Base-by-base conservation (phyloP, 441 rosid species). In the Croton laevigatus region DNA sequence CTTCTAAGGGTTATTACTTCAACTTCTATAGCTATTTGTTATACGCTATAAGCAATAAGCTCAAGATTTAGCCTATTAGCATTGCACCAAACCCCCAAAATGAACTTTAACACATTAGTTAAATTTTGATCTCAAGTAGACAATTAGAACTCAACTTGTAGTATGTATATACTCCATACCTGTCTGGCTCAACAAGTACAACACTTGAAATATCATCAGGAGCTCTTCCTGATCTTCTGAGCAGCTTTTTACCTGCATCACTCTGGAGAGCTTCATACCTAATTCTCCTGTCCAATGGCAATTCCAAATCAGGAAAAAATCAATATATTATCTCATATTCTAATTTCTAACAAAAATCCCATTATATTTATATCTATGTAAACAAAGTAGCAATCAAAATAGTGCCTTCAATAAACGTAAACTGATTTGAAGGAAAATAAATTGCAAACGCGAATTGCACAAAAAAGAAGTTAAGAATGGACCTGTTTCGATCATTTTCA, bases 191-290 rank as follows among this genome's bases (percentile, higher is more conserved):
- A 8, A 91, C 93, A 14, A 90, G 90, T 11, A 94, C 96, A 8
- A 94, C 96, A 65, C 98, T 94, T 0, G 98, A 94, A 75, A 94
- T 91, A 82, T 91, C 98, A 78, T 94, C 94, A 42, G 97, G 97
- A 78, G 87, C 97, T 85, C 97, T 87, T 72, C 94, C 97, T 11
- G 97, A 91, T 62, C 97, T 84, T 84, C 82, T 79, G n/a, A 94
- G 72, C 42, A 94, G 84, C 20, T 87, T 87, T 83, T 75, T 85
- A 22, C 98, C 98, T 2, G 90, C 84, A 80, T 90, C 91, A 45
- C 97, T 91, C 79, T 91, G 94, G 59, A 91, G 91, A 62, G 98
- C 93, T 81, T 90, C 94, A 6, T 84, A 94, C 82, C 98, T 90
- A 36, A 94, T 90, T 73, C 81, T 82, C 89, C 98, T 94, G 84